A percentile compares a stretch with the other conserved stretches of the same genome.
phyloP scores from a whole-genome alignment of 2,329 filamentous ascomycete genomes.

The Incumbomyces lentus region DNA sequence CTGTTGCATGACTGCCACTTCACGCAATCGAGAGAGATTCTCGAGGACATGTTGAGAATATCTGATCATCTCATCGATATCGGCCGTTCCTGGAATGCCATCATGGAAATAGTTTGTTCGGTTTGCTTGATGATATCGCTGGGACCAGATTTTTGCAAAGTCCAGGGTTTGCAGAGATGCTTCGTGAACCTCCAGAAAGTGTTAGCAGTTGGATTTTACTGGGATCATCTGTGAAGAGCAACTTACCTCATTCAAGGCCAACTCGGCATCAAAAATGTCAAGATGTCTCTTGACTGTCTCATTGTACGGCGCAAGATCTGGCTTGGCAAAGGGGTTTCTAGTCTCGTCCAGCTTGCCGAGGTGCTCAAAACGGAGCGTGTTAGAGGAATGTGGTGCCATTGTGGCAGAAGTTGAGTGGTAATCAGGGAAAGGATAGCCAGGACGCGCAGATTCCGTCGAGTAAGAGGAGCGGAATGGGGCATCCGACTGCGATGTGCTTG shows the following conservation, averaged over 20 bases:
- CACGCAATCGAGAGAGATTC: constrained; percentile 48
- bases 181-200: constrained; percentile 32
- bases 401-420: constrained; percentile 24
- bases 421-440: constrained; percentile 18
- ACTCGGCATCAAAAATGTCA: constrained; percentile 51
- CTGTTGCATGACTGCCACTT: constrained; percentile 51
- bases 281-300: constrained; percentile 53
- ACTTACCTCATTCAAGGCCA: constrained; percentile 38
- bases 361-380: constrained; percentile 24
- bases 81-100: constrained; percentile 32
- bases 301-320: constrained; percentile 28
- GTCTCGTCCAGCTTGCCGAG: constrained; percentile 23
- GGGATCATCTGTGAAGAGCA: not conserved
- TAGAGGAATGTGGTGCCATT: constrained; percentile 12
- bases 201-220: not conserved
- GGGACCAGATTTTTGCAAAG: constrained; percentile 35
- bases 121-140: constrained; percentile 35
- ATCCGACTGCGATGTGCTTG: not conserved
- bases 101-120: constrained; percentile 33
- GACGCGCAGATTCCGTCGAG: not conserved
- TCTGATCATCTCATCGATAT: constrained; percentile 39
- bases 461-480: constrained; percentile 1
- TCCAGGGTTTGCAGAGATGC: constrained; percentile 34
- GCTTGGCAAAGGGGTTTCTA: constrained; percentile 25
- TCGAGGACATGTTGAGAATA: constrained; percentile 36